Conservation (phyloP, 768 basidiomycete genomes). For the Lentinus brumalis region DNA sequence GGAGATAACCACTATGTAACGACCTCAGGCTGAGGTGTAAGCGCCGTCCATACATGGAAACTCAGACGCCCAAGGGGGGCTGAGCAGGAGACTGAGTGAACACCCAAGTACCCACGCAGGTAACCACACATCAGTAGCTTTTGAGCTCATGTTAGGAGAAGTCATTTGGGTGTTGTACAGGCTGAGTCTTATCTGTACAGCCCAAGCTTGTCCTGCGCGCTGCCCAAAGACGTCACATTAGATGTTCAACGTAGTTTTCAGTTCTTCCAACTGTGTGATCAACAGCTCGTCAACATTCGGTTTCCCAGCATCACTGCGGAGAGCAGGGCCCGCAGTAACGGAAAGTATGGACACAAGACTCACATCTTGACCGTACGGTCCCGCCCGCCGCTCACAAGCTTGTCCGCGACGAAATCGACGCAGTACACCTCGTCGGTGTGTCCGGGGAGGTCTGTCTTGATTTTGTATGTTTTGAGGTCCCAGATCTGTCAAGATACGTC, state of each 20-base stretch:
- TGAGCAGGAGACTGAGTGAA: too few relatives aligned
- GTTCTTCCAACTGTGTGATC: conserved; percentile 17
- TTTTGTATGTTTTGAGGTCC: conserved; percentile 96
- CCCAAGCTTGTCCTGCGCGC: too few relatives aligned
- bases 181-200: too few relatives aligned
- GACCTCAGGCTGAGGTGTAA: too few relatives aligned
- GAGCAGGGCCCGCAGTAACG: not conserved
- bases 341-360: conserved; percentile 31
- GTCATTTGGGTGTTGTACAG: too few relatives aligned
- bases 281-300: not conserved
- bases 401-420: conserved; percentile 98
- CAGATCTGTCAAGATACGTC: conserved; percentile 64
- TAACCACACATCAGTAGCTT: too few relatives aligned
- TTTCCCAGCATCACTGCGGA: not conserved
- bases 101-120: too few relatives aligned
- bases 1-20: too few relatives aligned
- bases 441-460: conserved; percentile 91
- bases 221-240: too few relatives aligned
- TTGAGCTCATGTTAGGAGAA: too few relatives aligned
- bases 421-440: conserved; percentile 99
- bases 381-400: conserved; percentile 96
- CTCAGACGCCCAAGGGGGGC: too few relatives aligned
- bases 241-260: not conserved
- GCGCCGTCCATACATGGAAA: too few relatives aligned
- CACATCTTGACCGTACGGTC: conserved; percentile 94